Conservation (phyloP, 352 stramenopile genomes). For the Phytophthora sp. region DNA sequence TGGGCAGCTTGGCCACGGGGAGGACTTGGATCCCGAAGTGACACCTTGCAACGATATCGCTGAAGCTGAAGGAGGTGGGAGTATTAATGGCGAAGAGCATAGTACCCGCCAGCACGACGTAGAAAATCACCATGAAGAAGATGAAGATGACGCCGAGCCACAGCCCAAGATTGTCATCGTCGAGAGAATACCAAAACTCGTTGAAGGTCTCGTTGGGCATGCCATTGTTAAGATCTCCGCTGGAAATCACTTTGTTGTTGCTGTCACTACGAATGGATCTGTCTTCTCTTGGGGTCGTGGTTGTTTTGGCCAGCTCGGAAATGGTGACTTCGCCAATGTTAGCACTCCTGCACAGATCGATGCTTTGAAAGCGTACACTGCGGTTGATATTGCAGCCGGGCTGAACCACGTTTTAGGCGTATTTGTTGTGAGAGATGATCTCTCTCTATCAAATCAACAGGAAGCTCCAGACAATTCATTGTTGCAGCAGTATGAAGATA, state of each 20-base stretch:
- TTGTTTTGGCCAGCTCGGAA: conserved; percentile 66
- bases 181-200: conserved; percentile 17
- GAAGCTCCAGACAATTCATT: no score
- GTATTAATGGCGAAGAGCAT: background rate
- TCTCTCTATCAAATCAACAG: background rate
- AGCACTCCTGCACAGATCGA: conserved; percentile 35
- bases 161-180: conserved; percentile 22
- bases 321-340: conserved; percentile 18
- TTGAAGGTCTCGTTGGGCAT: conserved; percentile 26
- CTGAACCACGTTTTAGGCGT: conserved; percentile 60
- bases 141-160: conserved; percentile 3
- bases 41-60: background rate
- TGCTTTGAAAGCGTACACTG: conserved; percentile 28
- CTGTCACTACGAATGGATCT: conserved; percentile 38
- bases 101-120: background rate
- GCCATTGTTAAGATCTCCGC: conserved; percentile 49
- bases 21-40: conserved; percentile 16
- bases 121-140: conserved; percentile 8
- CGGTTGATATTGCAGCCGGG: conserved; percentile 56
- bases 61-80: background rate
- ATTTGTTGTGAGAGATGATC: conserved; percentile 22
- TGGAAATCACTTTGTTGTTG: conserved; percentile 73
- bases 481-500: background rate
- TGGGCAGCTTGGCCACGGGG: conserved; percentile 62
- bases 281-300: conserved; percentile 71